Evolutionary conservation across 306 rosid species (phyloP).

Genomic region (Acacia melanoxylon): DNA sequence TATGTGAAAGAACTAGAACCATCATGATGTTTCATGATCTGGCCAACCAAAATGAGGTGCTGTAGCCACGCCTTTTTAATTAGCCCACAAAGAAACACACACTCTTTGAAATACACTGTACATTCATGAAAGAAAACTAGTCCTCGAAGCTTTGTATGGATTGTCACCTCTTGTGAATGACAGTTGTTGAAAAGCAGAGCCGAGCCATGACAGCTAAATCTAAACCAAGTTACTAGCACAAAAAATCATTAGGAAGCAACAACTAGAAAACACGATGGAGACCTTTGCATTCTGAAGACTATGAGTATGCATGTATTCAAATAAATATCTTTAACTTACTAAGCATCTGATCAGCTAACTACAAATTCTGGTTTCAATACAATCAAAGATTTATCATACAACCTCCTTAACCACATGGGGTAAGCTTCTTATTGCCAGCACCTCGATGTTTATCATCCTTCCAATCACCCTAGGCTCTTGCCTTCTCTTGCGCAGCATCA

Average conservation of each 20-base stretch:
- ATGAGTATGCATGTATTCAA: constrained; percentile 1
- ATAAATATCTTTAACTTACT: constrained; percentile 16
- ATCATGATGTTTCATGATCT: too few species aligned
- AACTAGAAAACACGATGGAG: not conserved
- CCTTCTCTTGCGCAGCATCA: constrained; percentile 84
- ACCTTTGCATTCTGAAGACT: constrained; percentile 25
- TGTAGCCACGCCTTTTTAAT: too few species aligned
- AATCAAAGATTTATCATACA: constrained; percentile 12
- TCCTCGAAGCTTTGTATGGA: not conserved
- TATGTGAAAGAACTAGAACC: too few species aligned
- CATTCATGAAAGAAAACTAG: not conserved
- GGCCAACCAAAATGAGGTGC: too few species aligned
- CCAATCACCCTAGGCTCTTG: constrained; percentile 97
- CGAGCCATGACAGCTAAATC: not conserved
- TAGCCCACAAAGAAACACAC: too few species aligned
- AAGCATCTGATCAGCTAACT: constrained; percentile 19
- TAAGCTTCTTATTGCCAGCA: constrained; percentile 89
- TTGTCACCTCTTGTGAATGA: not conserved
- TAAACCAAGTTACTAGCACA: not conserved
- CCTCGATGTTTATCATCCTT: constrained; percentile 96
- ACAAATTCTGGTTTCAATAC: constrained; percentile 14
- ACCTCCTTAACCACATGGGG: constrained; percentile 71
- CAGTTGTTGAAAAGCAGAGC: not conserved
- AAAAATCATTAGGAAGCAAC: not conserved
- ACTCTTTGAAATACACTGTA: too few species aligned